Base-by-base conservation (phyloP, 1,284 basidiomycete genomes). In the Takashimella tepidaria region DNA sequence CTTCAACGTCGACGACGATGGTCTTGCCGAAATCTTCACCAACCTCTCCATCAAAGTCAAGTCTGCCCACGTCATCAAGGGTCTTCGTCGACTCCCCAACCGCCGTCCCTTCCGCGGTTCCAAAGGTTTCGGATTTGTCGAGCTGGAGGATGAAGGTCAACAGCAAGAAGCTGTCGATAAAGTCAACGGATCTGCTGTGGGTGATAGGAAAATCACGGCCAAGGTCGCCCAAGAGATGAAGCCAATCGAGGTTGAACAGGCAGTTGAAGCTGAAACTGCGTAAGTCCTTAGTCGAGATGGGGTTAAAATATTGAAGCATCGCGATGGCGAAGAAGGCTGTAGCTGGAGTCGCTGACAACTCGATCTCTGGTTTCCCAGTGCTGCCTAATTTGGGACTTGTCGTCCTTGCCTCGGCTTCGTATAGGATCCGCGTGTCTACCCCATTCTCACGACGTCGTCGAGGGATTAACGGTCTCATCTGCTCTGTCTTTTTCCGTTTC, bases 91-190 rank as follows among this genome's bases (percentile, higher is more conserved):
- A 80, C 81, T 83, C 51, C 84, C 85, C 60, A 66, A 59, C 43
- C 55, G 55, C 53, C 59, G 61, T 51, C 58, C 65, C 43, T 66
- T 66, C 66, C 82, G 85, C 72, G 62, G 68, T 24, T 89, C 86
- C 80, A 93, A 92, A 78, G 92, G 92, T 57, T 96, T 92, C 73
- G 92, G 89, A 54, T 95, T 95, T 70, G 91, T 95, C 67, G 90
- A 92, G 64, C 87, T 93, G 58, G 88, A 87, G 58, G 80, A 80
- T 64, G 86, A 90, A 71, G 84, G 83, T 62, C 83, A 89, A 75
- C 91, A 93, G 79, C 75, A 84, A 72, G 89, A 89, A 79, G 91
- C 89, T 42, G 87, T 95, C 60, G 68, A 75, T 50, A 82, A 83
- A 62, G 81, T 90, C 62, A 81, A 91, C 66, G 89, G 87, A 73